Evolutionary conservation across 2,329 filamentous ascomycete genomes (phyloP), one percentile per base, ranked within the genome.

Genomic region (Fusarium albidum): DNA sequence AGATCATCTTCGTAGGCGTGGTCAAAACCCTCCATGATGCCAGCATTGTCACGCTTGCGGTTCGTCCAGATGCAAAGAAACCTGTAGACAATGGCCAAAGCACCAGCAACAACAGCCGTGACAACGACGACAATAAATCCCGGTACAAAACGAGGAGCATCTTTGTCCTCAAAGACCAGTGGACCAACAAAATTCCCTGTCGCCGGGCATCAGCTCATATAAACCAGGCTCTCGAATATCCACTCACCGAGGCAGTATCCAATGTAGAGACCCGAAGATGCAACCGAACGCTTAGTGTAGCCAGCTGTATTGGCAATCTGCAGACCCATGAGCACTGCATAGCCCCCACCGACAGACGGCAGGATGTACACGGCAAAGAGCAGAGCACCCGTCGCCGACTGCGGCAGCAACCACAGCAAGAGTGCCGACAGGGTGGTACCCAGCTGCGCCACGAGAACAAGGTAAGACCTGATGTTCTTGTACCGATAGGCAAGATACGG

Each of bases 1-100:
- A 80, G 68, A 55, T 81, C 79, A 63, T 82, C 79, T 43, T 82
- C 77, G 50, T 79, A 82, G 1, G 79, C 79, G 61, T 82, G 74
- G 38, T 82, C 80, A 39, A 75, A 82, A 2, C 72, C 78, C 64
- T 82, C 79, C n/a, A 71, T 48, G 9, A 70, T 72, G 3, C 77
- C 77, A 3, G 73, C 59, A 39, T 67, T 68, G 52, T 82, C 78
- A 21, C 78, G 72, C 49, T 66, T 69, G 14, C 64, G 67, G 55
- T 82, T 82, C 10, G 77, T 71, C 70, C 68, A 72, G 5, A 77
- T 66, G 54, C 78, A 80, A 7, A 79, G 55, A 28, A 71, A 68
- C 4, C 79, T 74, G 57, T 81, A 81, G 0, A 75, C 63, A 6
- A 81, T 52, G 1, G 73, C 71, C 5, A 80, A 66, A 6, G 74